Percentiles rank a stretch among this genome's conserved stretches.
These are phyloP conservation scores for Evernia prunastri DNA, from an alignment of 495 filamentous ascomycete species.

Conservation along the genomic window DNA sequence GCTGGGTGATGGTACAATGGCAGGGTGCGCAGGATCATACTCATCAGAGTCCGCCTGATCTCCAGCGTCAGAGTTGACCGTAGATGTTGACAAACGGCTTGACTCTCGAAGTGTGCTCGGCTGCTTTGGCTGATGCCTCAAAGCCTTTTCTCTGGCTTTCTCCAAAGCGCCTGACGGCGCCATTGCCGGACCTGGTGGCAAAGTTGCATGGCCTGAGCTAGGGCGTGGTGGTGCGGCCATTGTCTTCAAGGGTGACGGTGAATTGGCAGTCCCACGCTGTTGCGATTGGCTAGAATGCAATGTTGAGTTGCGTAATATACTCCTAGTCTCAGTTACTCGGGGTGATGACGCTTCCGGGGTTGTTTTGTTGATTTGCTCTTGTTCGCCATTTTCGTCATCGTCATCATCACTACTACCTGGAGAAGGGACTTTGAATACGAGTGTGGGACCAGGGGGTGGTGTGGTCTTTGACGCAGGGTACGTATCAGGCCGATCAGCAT, in stretches of 20 bases:
- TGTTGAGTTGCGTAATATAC: neutral
- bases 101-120: conserved; percentile 42
- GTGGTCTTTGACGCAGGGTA: neutral
- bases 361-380: neutral
- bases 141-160: conserved; percentile 35
- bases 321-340: neutral
- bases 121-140: conserved; percentile 43
- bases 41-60: neutral
- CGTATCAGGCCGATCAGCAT: neutral
- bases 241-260: neutral
- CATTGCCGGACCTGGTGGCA: conserved; percentile 25
- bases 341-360: neutral
- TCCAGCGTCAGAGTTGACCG: conserved; percentile 2
- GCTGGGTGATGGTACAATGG: neutral
- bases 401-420: conserved; percentile 6
- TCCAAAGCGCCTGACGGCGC: conserved; percentile 30
- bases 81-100: conserved; percentile 35
- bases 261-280: neutral
- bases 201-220: conserved; percentile 11
- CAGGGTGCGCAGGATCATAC: conserved; percentile 6
- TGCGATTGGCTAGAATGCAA: neutral
- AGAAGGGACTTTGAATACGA: conserved; percentile 19
- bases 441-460: neutral
- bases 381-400: neutral
- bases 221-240: conserved; percentile 18